Evolutionary conservation across 345 rosid species (phyloP).

Genomic region (Gynandropsis gynandra): DNA sequence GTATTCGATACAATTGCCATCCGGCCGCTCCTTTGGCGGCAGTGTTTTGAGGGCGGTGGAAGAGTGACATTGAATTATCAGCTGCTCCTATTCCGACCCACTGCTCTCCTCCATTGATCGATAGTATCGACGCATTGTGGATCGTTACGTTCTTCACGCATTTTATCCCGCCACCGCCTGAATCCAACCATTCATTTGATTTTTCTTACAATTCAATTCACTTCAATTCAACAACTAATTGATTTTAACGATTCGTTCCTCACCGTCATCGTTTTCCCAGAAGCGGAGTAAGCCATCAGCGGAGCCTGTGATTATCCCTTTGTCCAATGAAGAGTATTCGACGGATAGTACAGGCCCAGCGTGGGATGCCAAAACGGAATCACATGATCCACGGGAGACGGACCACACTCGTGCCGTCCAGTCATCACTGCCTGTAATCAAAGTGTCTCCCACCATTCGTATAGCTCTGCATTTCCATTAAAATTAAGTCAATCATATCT

Average conservation of each 20-base stretch:
- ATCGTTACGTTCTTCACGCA: slow-evolving; percentile 90
- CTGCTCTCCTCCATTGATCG: slow-evolving; percentile 86
- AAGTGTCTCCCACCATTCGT: slow-evolving; percentile 92
- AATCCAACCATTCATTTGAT: too few species aligned
- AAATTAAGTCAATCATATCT: slow-evolving; percentile 17
- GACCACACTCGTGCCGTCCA: slow-evolving; percentile 99
- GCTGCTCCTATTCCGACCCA: slow-evolving; percentile 99
- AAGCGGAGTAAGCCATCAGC: slow-evolving; percentile 96
- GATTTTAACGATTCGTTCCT: slow-evolving; percentile 20
- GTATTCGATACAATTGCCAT: slow-evolving; percentile 98
- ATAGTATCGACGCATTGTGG: slow-evolving; percentile 67
- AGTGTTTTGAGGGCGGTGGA: slow-evolving; percentile 81
- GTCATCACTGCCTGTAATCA: slow-evolving; percentile 96
- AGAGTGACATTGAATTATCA: slow-evolving; percentile 98
- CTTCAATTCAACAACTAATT: neutral
- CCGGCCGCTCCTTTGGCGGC: slow-evolving; percentile 75
- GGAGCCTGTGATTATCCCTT: slow-evolving; percentile 97
- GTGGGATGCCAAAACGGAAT: slow-evolving; percentile 93
- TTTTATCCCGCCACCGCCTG: slow-evolving; percentile 54
- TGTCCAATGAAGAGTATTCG: slow-evolving; percentile 71
- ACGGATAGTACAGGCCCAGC: slow-evolving; percentile 85
- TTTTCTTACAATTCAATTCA: too few species aligned
- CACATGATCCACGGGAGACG: slow-evolving; percentile 81
- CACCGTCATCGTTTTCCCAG: slow-evolving; percentile 96
- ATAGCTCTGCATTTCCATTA: slow-evolving; percentile 65